Base-by-base conservation (phyloP, 108 stramenopile genomes). In the Ochromonas danica region DNA sequence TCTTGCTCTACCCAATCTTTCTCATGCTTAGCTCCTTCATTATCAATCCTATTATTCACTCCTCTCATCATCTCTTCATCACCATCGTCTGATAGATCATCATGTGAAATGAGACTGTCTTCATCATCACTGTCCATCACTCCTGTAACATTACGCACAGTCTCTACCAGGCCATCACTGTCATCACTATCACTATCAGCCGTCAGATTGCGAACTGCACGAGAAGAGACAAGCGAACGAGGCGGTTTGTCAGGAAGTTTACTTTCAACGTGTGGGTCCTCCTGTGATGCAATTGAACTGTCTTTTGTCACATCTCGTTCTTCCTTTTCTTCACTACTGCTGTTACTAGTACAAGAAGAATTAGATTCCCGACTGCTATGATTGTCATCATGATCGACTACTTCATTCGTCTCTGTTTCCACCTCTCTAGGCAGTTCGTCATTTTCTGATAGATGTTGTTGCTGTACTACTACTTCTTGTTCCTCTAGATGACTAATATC, bases 101-200 rank as follows among this genome's bases (percentile, higher is more conserved):
- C 51, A 57, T 57, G 17, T 17, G 51, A 57, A 57, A 17, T 22
- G 51, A 22, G 17, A 57, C 22, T 22, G 22, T 57, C 51, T 10
- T 57, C 51, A 22, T 57, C 51, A 22, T 57, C 51, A 57, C 22
- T 22, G 51, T 10, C 22, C 51, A 57, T 22, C 22, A 57, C 51
- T 57, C 22, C 22, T 57, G 51, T 10, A 22, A 22, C 17, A 10
- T 57, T 22, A 17, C 22, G 10, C 17, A 22, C 51, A 22, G 22
- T 22, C 22, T 22, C 51, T 57, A 17, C 51, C 51, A 22, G 17
- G 10, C 22, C 51, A 57, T 57, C 51, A 57, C 22, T 22, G 51
- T 57, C 51, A 57, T 57, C 51, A 57, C 51, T 57, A 57, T 57
- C 51, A 57, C n/a, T n/a, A n/a, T n/a, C n/a, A 22, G 51, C 10